These are phyloP conservation scores for Phytomonas serpens DNA, from an alignment of 208 protist genomes.

Conservation along the genomic window DNA sequence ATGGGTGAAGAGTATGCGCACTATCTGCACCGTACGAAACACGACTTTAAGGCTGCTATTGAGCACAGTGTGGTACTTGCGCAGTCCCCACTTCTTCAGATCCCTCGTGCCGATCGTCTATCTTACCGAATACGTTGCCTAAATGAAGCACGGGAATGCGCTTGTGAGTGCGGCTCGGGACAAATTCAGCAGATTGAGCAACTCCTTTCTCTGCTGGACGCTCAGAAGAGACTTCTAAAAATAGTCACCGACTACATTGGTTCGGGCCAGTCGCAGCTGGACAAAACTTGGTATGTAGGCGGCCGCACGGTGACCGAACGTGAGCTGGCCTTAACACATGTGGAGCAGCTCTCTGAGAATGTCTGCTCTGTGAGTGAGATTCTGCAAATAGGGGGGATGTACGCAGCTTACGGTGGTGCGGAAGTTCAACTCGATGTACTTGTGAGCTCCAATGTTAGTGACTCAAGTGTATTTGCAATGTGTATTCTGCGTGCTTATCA, in stretches of 20 bases:
- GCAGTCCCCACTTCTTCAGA: constrained; percentile 41
- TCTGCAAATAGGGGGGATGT: constrained; percentile 68
- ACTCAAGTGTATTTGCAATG: constrained; percentile 45
- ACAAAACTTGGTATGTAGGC: constrained; percentile 23
- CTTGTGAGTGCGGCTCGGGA: constrained; percentile 38
- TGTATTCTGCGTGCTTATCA: constrained; percentile 56
- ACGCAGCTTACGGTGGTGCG: constrained; percentile 62
- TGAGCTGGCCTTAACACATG: constrained; percentile 56
- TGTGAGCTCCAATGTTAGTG: constrained; percentile 36
- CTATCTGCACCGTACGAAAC: constrained; percentile 57
- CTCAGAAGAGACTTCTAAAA: constrained; percentile 56
- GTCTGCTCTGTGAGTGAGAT: constrained; percentile 47
- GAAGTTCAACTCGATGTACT: constrained; percentile 84
- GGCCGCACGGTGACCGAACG: constrained; percentile 49
- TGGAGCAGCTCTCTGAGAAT: constrained; percentile 46
- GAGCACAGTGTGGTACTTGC: constrained; percentile 65
- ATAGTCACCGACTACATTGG: constrained; percentile 56
- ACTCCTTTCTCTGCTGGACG: constrained; percentile 51
- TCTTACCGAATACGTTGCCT: constrained; percentile 57
- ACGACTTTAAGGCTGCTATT: constrained; percentile 59
- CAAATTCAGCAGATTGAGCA: constrained; percentile 59
- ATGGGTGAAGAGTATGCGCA: constrained; percentile 72
- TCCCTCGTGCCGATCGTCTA: constrained; percentile 66
- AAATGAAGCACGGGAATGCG: constrained; percentile 62
- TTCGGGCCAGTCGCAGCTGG: constrained; percentile 39